Evolutionary conservation across 306 rosid genomes (phyloP).

Genomic region (Macrotyloma uniflorum): DNA sequence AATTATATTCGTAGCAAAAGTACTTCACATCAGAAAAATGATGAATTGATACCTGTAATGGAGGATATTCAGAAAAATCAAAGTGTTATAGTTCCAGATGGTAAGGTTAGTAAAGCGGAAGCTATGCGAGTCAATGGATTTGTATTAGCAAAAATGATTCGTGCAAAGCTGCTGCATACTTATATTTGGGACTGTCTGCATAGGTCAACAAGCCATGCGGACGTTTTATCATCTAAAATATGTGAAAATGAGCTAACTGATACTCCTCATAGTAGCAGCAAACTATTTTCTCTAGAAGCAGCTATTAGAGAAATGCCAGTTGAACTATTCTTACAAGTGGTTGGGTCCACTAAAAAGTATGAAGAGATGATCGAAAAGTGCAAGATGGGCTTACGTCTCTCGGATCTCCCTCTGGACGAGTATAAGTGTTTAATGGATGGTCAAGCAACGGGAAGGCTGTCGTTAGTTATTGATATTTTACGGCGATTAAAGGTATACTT

Average conservation of each 20-base stretch:
- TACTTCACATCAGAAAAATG: constrained; percentile 55
- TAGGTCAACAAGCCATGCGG: constrained; percentile 45
- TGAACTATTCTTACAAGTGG: constrained; percentile 94
- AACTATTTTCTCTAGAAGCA: constrained; percentile 68
- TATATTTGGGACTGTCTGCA: constrained; percentile 81
- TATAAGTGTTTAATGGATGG: constrained; percentile 76
- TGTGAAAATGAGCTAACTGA: constrained; percentile 37
- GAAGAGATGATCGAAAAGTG: constrained; percentile 85
- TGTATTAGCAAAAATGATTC: constrained; percentile 89
- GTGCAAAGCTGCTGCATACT: constrained; percentile 84
- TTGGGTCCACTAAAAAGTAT: constrained; percentile 66
- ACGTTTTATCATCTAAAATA: constrained; percentile 48
- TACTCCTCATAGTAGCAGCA: constrained; percentile 69
- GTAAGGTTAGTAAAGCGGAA: constrained; percentile 60
- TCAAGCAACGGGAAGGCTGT: constrained; percentile 84
- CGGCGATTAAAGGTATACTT: constrained; percentile 82
- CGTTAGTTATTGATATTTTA: constrained; percentile 80
- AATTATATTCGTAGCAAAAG: constrained; percentile 58
- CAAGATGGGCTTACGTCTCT: constrained; percentile 74
- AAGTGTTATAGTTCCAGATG: constrained; percentile 47
- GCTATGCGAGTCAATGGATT: constrained; percentile 89
- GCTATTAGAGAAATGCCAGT: constrained; percentile 75
- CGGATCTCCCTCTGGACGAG: constrained; percentile 73
- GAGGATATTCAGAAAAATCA: constrained; percentile 70
- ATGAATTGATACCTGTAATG: constrained; percentile 65